Evolutionary conservation across 345 rosid species (phyloP).

Genomic region (Gossypium rotundifolium): DNA sequence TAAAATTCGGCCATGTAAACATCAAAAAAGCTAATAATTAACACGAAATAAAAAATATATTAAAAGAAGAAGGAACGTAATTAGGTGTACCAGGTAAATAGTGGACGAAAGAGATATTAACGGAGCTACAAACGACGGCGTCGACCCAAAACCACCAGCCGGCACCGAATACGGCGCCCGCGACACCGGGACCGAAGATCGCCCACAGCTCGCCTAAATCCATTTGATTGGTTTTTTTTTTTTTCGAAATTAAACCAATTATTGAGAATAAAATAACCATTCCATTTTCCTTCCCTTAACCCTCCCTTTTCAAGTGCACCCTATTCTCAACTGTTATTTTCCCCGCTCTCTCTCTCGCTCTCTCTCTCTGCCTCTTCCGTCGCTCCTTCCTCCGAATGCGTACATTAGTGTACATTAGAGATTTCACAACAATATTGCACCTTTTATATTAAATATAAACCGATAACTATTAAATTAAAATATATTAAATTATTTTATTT

Average conservation of each 20-base stretch:
- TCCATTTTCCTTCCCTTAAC: background rate
- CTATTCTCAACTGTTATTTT: too few relatives aligned
- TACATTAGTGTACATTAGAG: too few relatives aligned
- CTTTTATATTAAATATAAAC: too few relatives aligned
- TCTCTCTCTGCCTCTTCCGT: too few relatives aligned
- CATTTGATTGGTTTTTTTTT: slow-evolving; percentile 25
- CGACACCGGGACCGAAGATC: slow-evolving; percentile 73
- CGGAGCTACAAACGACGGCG: slow-evolving; percentile 88
- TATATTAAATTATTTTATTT: too few relatives aligned
- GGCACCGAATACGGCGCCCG: slow-evolving; percentile 85
- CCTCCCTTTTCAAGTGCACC: background rate
- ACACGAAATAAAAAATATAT: background rate
- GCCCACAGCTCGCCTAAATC: slow-evolving; percentile 79
- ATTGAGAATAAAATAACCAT: background rate
- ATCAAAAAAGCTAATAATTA: slow-evolving; percentile 13
- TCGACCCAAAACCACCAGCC: slow-evolving; percentile 99
- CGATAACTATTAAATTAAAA: too few relatives aligned
- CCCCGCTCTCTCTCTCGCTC: too few relatives aligned
- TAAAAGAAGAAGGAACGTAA: background rate
- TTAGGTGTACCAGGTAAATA: slow-evolving; percentile 68
- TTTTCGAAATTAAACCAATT: background rate
- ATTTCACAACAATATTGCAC: too few relatives aligned
- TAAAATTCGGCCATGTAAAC: slow-evolving; percentile 6
- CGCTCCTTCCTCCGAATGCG: too few relatives aligned
- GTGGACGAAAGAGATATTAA: slow-evolving; percentile 64